phyloP scores from a whole-genome alignment of 2,329 filamentous ascomycete species.

The Tolypocladium cylindrosporum region DNA sequence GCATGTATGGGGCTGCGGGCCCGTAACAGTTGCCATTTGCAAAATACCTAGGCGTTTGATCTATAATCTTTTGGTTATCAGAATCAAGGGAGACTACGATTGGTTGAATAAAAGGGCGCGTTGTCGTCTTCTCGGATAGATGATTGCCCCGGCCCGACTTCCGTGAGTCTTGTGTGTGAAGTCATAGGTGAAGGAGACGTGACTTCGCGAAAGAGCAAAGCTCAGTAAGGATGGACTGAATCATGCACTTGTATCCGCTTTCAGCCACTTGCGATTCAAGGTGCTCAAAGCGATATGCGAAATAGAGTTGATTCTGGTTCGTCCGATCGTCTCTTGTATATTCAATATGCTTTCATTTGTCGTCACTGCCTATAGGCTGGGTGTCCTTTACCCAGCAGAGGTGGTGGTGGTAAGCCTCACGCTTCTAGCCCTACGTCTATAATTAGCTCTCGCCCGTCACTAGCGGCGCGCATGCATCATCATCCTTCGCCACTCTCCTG shows the following conservation, averaged over 20 bases:
- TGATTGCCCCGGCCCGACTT: too few relatives aligned
- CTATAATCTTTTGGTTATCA: not conserved
- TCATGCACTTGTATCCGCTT: not conserved
- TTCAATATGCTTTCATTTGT: too few relatives aligned
- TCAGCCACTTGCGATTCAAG: too few relatives aligned
- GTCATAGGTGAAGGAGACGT: not conserved
- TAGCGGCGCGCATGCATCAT: too few relatives aligned
- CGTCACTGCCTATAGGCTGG: too few relatives aligned
- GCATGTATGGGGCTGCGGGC: not conserved
- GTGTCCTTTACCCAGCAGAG: too few relatives aligned
- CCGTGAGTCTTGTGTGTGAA: not conserved
- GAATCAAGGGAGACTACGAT: not conserved
- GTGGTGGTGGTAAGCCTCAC: too few relatives aligned
- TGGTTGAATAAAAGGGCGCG: not conserved
- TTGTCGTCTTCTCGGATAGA: not conserved
- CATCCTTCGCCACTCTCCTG: too few relatives aligned
- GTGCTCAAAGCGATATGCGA: too few relatives aligned
- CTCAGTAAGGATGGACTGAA: too few relatives aligned
- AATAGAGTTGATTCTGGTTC: too few relatives aligned
- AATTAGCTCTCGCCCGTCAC: not conserved
- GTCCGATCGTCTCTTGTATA: too few relatives aligned
- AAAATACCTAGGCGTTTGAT: not conserved
- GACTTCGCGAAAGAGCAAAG: not conserved
- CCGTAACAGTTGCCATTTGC: not conserved
- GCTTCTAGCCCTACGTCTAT: not conserved